phyloP scores from a whole-genome alignment of 192 early-diverging fungal species.

The Coemansia sp. region DNA sequence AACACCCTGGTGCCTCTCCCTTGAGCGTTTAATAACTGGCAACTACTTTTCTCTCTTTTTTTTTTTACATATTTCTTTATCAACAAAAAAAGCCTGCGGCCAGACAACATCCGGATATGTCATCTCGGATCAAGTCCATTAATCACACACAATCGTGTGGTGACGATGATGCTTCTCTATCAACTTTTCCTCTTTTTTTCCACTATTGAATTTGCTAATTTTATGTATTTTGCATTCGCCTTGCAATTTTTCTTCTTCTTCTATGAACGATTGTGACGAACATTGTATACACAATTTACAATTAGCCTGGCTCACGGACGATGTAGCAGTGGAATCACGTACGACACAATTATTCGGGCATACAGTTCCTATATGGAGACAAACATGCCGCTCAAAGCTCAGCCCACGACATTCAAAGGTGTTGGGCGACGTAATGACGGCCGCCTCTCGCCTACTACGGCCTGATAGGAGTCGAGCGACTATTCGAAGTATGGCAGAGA shows the following conservation, averaged over 20 bases:
- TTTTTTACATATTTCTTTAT: background rate
- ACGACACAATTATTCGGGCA: slow-evolving; percentile 19
- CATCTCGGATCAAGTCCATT: background rate
- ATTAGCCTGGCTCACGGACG: slow-evolving; percentile 21
- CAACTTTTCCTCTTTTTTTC: background rate
- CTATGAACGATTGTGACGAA: slow-evolving; percentile 37
- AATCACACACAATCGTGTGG: background rate
- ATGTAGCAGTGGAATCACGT: slow-evolving; percentile 7
- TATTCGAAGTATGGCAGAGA: background rate
- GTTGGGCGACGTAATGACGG: slow-evolving; percentile 12
- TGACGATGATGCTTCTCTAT: background rate
- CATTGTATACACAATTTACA: slow-evolving; percentile 39
- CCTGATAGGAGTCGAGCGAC: background rate
- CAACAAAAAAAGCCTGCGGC: too few relatives aligned
- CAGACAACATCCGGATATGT: too few relatives aligned
- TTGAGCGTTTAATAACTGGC: slow-evolving; percentile 10
- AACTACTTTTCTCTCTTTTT: background rate
- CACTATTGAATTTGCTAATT: background rate
- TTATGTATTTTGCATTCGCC: background rate
- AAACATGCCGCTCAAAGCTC: slow-evolving; percentile 12
- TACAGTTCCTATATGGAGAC: slow-evolving; percentile 30
- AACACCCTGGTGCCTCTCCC: slow-evolving; percentile 47
- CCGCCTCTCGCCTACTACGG: slow-evolving; percentile 1
- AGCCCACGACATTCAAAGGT: background rate
- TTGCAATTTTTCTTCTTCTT: slow-evolving; percentile 5